Conservation (phyloP, 2,329 filamentous ascomycete species). For the Monosporascus ibericus region DNA sequence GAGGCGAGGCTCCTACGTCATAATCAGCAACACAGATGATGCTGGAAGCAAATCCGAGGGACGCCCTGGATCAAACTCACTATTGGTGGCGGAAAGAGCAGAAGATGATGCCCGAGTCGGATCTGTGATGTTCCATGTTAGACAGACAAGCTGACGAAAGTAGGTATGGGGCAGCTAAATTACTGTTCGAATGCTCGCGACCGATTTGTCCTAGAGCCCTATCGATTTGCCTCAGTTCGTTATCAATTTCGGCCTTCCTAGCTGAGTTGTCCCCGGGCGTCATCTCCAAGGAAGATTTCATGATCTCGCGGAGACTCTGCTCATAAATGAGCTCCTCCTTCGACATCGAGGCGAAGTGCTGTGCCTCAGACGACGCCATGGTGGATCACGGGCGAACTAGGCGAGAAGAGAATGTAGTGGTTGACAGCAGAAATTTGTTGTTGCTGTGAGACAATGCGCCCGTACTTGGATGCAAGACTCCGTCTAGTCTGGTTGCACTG, state of each 20-base stretch:
- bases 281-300: background rate
- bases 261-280: background rate
- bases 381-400: background rate
- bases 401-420: background rate
- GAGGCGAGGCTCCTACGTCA: background rate
- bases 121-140: background rate
- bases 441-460: slow-evolving; percentile 1
- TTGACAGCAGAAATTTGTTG: background rate
- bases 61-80: background rate
- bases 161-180: background rate
- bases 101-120: background rate
- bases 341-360: background rate
- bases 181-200: background rate
- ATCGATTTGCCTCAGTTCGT: background rate
- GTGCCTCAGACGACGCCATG: slow-evolving; percentile 1
- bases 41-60: background rate
- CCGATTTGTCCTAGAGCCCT: background rate
- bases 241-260: background rate
- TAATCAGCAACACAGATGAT: background rate
- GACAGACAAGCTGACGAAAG: background rate
- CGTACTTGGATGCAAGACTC: slow-evolving; percentile 1
- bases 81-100: background rate
- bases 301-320: slow-evolving; percentile 4
- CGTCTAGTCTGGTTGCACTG: background rate
- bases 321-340: slow-evolving; percentile 4